Conservation (phyloP, 495 filamentous ascomycete species). For the Melanomma pulvis-pyrius region DNA sequence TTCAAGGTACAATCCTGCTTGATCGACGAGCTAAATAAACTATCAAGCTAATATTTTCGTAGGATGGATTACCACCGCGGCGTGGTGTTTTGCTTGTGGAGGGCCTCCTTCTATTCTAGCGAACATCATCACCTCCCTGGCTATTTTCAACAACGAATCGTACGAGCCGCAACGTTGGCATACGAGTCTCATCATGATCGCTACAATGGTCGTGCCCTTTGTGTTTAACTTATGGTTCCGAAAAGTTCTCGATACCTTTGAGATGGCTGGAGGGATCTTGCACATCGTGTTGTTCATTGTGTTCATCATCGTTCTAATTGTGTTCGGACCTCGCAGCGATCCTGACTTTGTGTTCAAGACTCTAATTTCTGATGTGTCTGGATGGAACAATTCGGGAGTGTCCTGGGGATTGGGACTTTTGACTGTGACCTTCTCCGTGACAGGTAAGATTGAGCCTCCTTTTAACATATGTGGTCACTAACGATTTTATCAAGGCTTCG, state of each 20-base stretch:
- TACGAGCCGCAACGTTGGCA: conserved; percentile 40
- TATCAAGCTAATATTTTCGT: neutral
- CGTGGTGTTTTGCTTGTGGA: conserved; percentile 22
- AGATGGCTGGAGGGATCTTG: conserved; percentile 22
- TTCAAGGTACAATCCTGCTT: conserved; percentile 20
- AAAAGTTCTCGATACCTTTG: conserved; percentile 21
- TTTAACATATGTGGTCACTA: too few relatives aligned
- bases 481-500: conserved; percentile 12
- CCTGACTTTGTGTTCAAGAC: conserved; percentile 32
- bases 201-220: conserved; percentile 39
- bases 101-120: conserved; percentile 19
- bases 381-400: conserved; percentile 33
- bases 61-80: conserved; percentile 30
- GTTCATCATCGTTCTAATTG: conserved; percentile 17
- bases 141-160: conserved; percentile 46
- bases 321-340: conserved; percentile 5
- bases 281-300: conserved; percentile 29
- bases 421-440: conserved; percentile 29
- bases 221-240: conserved; percentile 54
- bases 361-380: conserved; percentile 10
- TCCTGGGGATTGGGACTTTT: conserved; percentile 30
- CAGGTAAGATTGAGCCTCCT: neutral
- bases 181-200: conserved; percentile 23
- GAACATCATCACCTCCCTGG: conserved; percentile 35
- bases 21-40: neutral